phyloP scores from a whole-genome alignment of 2,329 filamentous ascomycete genomes.

The Cladosporium sp. region DNA sequence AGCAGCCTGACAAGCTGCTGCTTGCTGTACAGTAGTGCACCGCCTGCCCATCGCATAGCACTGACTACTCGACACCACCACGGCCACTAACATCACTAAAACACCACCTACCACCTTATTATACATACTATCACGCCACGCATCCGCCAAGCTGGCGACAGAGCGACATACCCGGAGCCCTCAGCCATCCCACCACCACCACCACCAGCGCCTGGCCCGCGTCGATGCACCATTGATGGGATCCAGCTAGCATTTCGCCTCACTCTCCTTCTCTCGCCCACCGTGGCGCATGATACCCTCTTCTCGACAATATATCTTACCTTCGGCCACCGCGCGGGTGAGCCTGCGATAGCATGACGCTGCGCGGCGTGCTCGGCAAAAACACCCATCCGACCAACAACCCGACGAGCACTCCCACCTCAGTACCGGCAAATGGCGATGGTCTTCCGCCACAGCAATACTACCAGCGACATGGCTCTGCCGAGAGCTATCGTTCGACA shows the following conservation, averaged over 20 bases:
- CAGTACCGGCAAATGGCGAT: conserved; percentile 30
- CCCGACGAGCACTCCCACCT: conserved; percentile 18
- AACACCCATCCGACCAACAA: conserved; percentile 3
- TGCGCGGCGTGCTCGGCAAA: conserved; percentile 22
- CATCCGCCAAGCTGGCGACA: background rate
- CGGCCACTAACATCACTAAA: background rate
- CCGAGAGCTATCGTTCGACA: conserved; percentile 65
- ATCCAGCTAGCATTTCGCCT: conserved; percentile 12
- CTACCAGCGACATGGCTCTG: conserved; percentile 63
- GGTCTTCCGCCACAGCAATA: conserved; percentile 26
- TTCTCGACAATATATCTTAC: background rate
- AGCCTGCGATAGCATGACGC: conserved; percentile 26
- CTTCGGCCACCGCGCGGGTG: conserved; percentile 6
- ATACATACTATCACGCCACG: background rate
- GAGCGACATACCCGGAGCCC: background rate
- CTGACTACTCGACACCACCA: background rate
- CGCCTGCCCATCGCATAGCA: background rate
- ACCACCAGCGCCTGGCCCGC: background rate
- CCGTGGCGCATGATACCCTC: background rate
- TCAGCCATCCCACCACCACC: conserved; percentile 1
- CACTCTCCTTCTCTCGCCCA: background rate
- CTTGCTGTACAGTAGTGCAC: background rate
- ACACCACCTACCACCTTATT: background rate
- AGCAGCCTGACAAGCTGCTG: background rate
- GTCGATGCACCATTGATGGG: conserved; percentile 17